phyloP scores from a whole-genome alignment of 345 rosid genomes.

The Nasturtium officinale region DNA sequence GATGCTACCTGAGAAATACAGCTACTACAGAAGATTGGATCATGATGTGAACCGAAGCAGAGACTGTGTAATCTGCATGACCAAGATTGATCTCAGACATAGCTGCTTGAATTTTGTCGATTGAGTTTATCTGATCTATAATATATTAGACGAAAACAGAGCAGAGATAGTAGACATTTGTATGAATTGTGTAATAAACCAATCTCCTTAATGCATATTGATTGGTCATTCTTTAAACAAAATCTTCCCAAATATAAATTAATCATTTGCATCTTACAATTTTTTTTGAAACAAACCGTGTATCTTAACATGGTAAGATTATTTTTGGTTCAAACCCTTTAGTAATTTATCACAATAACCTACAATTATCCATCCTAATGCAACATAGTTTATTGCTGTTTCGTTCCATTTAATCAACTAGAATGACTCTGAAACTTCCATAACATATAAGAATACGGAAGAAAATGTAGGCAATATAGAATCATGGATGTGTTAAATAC shows the following conservation, averaged over 20 bases:
- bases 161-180: slow-evolving; percentile 17
- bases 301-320: neutral
- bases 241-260: neutral
- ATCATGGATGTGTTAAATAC: no score
- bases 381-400: no score
- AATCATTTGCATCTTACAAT: neutral
- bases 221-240: slow-evolving; percentile 17
- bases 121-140: neutral
- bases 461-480: no score
- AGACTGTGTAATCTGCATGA: slow-evolving; percentile 98
- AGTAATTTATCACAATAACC: no score
- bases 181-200: slow-evolving; percentile 27
- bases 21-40: slow-evolving; percentile 75
- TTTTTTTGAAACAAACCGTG: neutral
- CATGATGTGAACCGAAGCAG: slow-evolving; percentile 53
- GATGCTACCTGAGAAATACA: slow-evolving; percentile 95
- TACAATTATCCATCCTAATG: no score
- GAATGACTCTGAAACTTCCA: no score
- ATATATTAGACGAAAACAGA: neutral
- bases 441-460: no score
- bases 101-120: neutral
- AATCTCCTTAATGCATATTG: slow-evolving; percentile 20
- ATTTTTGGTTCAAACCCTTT: neutral
- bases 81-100: slow-evolving; percentile 68
- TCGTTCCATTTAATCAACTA: no score